phyloP scores from a whole-genome alignment of 2,329 filamentous ascomycete genomes.

The Penicillium sp. region DNA sequence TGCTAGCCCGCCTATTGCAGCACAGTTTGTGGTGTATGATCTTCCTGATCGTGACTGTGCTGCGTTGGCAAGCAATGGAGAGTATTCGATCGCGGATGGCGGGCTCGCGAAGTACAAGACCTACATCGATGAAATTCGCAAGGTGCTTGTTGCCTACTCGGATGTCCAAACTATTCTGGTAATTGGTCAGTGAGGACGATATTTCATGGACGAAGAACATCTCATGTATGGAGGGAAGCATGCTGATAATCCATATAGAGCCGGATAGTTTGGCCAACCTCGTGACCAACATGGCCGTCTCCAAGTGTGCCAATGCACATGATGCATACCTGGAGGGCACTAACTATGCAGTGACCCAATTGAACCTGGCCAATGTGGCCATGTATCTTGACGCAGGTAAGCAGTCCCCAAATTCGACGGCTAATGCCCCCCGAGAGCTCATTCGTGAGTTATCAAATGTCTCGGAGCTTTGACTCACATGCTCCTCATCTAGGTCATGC shows the following conservation, averaged over 20 bases:
- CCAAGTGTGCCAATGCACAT: slow-evolving; percentile 57
- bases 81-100: slow-evolving; percentile 58
- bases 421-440: too few species aligned
- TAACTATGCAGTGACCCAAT: slow-evolving; percentile 56
- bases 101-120: slow-evolving; percentile 54
- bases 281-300: slow-evolving; percentile 59
- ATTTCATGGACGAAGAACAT: not conserved
- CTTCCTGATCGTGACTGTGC: slow-evolving; percentile 65
- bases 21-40: slow-evolving; percentile 63
- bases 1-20: slow-evolving; percentile 49
- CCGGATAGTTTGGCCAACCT: slow-evolving; percentile 65
- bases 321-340: slow-evolving; percentile 57
- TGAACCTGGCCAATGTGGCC: slow-evolving; percentile 63
- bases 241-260: slow-evolving; percentile 49
- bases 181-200: slow-evolving; percentile 42
- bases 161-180: slow-evolving; percentile 54
- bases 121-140: slow-evolving; percentile 58
- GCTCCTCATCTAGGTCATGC: slow-evolving; percentile 47
- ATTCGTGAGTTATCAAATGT: not conserved
- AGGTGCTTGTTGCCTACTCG: slow-evolving; percentile 55
- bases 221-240: slow-evolving; percentile 3
- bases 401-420: not conserved
- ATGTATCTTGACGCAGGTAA: slow-evolving; percentile 64
- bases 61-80: slow-evolving; percentile 64
- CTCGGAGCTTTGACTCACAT: not conserved